phyloP scores from a whole-genome alignment of 2,329 filamentous ascomycete species.

The Calonectria pteridis region DNA sequence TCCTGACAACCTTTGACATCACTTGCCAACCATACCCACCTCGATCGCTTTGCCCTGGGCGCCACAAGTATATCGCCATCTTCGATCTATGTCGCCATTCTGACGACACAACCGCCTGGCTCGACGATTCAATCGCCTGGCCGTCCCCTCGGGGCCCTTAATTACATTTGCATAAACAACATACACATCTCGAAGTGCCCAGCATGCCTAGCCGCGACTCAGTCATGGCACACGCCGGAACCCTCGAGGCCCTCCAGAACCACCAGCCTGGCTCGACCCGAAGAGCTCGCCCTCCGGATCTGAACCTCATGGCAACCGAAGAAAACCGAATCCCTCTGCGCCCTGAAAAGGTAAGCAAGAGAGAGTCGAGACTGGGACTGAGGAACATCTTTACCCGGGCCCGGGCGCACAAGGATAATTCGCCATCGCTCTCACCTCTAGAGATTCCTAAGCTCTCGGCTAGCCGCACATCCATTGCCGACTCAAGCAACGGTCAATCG shows the following conservation, averaged over 20 bases:
- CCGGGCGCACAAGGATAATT: slow-evolving; percentile 53
- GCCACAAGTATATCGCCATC: slow-evolving; percentile 5
- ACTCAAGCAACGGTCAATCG: slow-evolving; percentile 55
- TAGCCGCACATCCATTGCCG: slow-evolving; percentile 61
- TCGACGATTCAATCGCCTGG: slow-evolving; percentile 27
- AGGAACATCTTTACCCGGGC: slow-evolving; percentile 64
- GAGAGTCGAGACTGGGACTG: slow-evolving; percentile 66
- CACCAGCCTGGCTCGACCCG: slow-evolving; percentile 37
- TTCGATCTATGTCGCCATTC: slow-evolving; percentile 33
- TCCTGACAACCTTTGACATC: slow-evolving; percentile 15
- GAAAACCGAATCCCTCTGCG: slow-evolving; percentile 58
- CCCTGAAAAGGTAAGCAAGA: slow-evolving; percentile 56
- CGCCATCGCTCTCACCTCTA: slow-evolving; percentile 47
- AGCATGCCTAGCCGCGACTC: slow-evolving; percentile 44
- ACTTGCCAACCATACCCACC: not conserved
- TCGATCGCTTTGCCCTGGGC: not conserved
- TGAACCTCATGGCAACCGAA: slow-evolving; percentile 39
- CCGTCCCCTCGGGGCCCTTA: slow-evolving; percentile 22
- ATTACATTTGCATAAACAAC: not conserved
- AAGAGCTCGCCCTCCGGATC: slow-evolving; percentile 43
- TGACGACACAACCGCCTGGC: slow-evolving; percentile 23
- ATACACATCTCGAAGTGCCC: not conserved
- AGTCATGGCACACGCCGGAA: slow-evolving; percentile 38
- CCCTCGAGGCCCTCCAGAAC: slow-evolving; percentile 41
- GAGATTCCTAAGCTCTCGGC: slow-evolving; percentile 51